phyloP scores from a whole-genome alignment of 2,329 filamentous ascomycete genomes.

The Aureobasidium sp. region DNA sequence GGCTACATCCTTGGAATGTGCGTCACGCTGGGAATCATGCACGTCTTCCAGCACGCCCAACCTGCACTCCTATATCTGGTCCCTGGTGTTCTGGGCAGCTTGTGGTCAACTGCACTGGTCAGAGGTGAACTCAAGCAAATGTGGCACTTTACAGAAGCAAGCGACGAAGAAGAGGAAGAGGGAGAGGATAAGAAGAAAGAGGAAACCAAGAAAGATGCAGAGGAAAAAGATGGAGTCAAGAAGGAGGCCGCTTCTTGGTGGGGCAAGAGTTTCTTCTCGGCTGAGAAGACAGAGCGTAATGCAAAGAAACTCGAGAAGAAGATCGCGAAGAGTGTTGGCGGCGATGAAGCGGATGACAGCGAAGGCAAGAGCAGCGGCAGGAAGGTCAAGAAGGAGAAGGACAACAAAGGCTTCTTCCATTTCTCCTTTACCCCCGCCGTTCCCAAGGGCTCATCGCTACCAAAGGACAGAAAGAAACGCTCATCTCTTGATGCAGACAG shows the following conservation, averaged over 20 bases:
- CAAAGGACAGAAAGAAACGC: neutral
- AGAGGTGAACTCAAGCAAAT: constrained; percentile 66
- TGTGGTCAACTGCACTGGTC: constrained; percentile 65
- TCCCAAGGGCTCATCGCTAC: neutral
- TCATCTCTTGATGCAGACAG: neutral
- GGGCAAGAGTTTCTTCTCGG: constrained; percentile 21
- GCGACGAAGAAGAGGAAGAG: constrained; percentile 27
- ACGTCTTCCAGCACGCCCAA: constrained; percentile 72
- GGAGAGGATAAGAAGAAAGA: constrained; percentile 12
- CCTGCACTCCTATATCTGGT: constrained; percentile 90
- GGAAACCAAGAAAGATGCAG: constrained; percentile 8
- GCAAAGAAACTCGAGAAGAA: constrained; percentile 16
- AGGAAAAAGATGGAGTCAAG: constrained; percentile 20
- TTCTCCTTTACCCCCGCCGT: neutral
- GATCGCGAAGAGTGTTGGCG: neutral
- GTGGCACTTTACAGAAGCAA: constrained; percentile 71
- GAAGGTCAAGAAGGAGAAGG: neutral
- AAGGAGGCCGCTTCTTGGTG: constrained; percentile 10
- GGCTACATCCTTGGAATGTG: constrained; percentile 77
- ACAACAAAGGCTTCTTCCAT: neutral
- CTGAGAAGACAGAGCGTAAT: constrained; percentile 20
- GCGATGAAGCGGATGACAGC: constrained; percentile 5
- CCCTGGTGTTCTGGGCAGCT: constrained; percentile 65
- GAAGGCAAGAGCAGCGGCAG: neutral
- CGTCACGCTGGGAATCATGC: constrained; percentile 65